Evolutionary conservation across 2,329 filamentous ascomycete genomes (phyloP).

Genomic region (Eurotiales sp.): DNA sequence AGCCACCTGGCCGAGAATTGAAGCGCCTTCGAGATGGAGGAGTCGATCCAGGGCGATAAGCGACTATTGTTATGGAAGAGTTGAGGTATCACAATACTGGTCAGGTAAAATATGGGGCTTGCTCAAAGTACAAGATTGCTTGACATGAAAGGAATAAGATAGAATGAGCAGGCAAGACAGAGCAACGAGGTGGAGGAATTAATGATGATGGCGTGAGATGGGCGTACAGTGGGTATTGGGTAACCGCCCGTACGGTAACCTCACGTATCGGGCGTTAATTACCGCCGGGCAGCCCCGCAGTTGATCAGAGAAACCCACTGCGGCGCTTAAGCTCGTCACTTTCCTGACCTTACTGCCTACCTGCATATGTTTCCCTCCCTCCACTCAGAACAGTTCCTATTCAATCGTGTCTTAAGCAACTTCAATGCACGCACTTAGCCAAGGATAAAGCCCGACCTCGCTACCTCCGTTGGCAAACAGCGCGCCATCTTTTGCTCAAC

Average conservation of each 20-base stretch:
- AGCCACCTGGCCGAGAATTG: background rate
- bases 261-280: background rate
- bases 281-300: slow-evolving; percentile 4
- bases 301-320: slow-evolving; percentile 5
- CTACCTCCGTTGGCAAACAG: too few species aligned
- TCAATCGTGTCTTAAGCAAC: too few species aligned
- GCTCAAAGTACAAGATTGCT: too few species aligned
- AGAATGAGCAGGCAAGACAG: background rate
- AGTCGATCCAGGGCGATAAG: background rate
- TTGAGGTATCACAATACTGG: background rate
- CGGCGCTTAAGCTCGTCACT: slow-evolving; percentile 2
- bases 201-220: background rate
- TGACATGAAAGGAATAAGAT: background rate
- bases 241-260: background rate
- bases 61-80: background rate
- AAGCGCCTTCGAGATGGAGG: background rate
- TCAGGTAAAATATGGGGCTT: background rate
- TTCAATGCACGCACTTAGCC: too few species aligned
- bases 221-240: background rate
- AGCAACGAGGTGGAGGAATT: background rate
- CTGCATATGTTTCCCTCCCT: background rate
- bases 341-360: too few species aligned
- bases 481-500: background rate
- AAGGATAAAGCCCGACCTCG: too few species aligned
- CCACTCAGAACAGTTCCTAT: background rate